Evolutionary conservation across 306 rosid species (phyloP), one percentile per base, ranked within the genome.

Genomic region (Rosa persica): DNA sequence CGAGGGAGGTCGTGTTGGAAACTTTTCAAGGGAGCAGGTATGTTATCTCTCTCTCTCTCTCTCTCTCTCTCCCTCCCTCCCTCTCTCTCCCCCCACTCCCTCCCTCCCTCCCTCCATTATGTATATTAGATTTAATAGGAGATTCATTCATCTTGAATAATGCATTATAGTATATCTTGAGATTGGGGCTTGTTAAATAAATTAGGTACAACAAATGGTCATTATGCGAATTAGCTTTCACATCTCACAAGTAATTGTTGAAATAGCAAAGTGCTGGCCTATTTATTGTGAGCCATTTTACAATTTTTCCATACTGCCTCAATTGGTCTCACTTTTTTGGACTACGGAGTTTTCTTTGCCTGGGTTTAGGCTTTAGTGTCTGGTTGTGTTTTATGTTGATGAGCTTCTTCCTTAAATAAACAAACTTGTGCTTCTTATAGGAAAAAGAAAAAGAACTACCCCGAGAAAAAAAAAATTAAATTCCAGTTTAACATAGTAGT

Each of bases 1-100:
- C 64, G 99, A 95, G 91, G 99, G 99, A 66, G 99, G 99, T 38
- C 96, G 99, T 70, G 99, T 95, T 68, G 99, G 99, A 73, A 85
- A 86, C 81, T 95, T 95, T 85, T 93, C 99, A 11, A 91, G 99
- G 88, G 98, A 95, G 89, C 99, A 95, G 96, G 99, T 95, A 76
- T 67, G 19, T 62, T 70, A 70, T 57, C 39, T 23, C 74, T 72
- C 58, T 65, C 5, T 44, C 55, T 58, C 64, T 54, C 42, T 44
- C 74, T 38, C 72, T 58, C 23, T 48, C 38, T 1, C 34, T 30
- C 36, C 36, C 36, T 30, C 36, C 36, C 36, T 30, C 36, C 36
- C 36, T 30, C 36, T 3, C 36, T 30, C 36, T 3, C 2, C 2
- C 36, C 2, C n/a, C n/a, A n/a, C 36, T 30, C 36, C 36, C 36